Evolutionary conservation across 768 basidiomycete species (phyloP).

Genomic region (Tulasnella calospora): DNA sequence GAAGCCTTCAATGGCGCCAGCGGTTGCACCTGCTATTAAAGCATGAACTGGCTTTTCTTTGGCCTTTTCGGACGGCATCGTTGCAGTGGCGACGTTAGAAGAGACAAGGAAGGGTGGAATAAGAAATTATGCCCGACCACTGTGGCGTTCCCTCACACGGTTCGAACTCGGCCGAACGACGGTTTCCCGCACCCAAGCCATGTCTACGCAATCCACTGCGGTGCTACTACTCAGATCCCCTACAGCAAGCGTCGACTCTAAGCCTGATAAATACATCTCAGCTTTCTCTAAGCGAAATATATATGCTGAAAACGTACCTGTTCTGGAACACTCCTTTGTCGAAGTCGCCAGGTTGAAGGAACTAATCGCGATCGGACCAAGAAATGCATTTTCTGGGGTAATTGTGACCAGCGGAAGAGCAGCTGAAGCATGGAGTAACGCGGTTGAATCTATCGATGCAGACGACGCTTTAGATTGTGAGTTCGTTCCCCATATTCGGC

Average conservation of each 20-base stretch:
- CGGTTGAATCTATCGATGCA: slow-evolving; percentile 32
- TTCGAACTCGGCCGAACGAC: neutral
- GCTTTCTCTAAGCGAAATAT: slow-evolving; percentile 38
- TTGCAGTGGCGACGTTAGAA: neutral
- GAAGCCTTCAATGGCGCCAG: slow-evolving; percentile 81
- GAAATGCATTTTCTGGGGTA: slow-evolving; percentile 48
- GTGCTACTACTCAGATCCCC: slow-evolving; percentile 43
- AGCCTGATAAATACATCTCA: slow-evolving; percentile 55
- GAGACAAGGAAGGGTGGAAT: neutral
- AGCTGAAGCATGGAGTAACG: slow-evolving; percentile 63
- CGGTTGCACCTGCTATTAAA: slow-evolving; percentile 83
- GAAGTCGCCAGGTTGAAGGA: slow-evolving; percentile 47
- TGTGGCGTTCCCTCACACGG: neutral
- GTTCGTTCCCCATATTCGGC: neutral
- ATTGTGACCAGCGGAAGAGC: slow-evolving; percentile 75
- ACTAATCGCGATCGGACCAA: slow-evolving; percentile 43
- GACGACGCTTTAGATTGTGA: neutral
- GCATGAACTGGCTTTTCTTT: slow-evolving; percentile 78
- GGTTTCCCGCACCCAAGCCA: neutral
- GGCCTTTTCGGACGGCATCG: slow-evolving; percentile 21
- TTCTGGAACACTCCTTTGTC: slow-evolving; percentile 60
- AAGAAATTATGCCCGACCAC: neutral
- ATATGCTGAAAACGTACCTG: slow-evolving; percentile 43
- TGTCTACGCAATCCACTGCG: neutral
- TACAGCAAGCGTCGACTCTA: slow-evolving; percentile 35